Conservation (phyloP, 1,284 basidiomycete genomes). For the Ceratobasidium sp. region DNA sequence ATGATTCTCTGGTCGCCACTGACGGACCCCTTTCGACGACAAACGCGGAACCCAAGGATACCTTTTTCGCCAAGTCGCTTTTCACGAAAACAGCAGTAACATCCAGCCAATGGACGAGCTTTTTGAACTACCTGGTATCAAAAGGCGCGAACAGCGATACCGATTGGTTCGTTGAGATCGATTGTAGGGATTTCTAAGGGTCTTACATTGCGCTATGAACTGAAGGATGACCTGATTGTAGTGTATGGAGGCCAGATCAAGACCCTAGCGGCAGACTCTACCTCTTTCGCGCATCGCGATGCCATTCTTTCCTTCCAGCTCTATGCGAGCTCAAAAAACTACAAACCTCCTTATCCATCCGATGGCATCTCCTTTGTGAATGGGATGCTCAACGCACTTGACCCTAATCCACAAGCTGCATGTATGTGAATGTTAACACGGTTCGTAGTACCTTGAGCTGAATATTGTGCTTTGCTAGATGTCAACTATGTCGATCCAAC, state of each 20-base stretch:
- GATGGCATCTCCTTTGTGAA: constrained; percentile 46
- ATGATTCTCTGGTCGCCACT: constrained; percentile 26
- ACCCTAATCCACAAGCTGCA: constrained; percentile 37
- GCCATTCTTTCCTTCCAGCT: constrained; percentile 47
- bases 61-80: constrained; percentile 16
- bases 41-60: not conserved
- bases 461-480: constrained; percentile 27
- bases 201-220: not conserved
- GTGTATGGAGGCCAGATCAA: constrained; percentile 45
- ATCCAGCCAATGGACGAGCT: constrained; percentile 31
- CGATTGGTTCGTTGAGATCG: constrained; percentile 40
- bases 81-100: constrained; percentile 31
- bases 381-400: constrained; percentile 41
- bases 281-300: constrained; percentile 47
- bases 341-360: constrained; percentile 47
- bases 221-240: not conserved
- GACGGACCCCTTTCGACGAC: constrained; percentile 3
- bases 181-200: constrained; percentile 16
- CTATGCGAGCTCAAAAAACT: constrained; percentile 46
- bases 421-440: constrained; percentile 35
- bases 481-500: constrained; percentile 43
- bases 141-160: constrained; percentile 13
- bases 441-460: not conserved
- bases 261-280: constrained; percentile 39
- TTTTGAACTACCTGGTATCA: constrained; percentile 33